Evolutionary conservation across 805 yeast species (phyloP).

Genomic region (Priceomyces castillae): DNA sequence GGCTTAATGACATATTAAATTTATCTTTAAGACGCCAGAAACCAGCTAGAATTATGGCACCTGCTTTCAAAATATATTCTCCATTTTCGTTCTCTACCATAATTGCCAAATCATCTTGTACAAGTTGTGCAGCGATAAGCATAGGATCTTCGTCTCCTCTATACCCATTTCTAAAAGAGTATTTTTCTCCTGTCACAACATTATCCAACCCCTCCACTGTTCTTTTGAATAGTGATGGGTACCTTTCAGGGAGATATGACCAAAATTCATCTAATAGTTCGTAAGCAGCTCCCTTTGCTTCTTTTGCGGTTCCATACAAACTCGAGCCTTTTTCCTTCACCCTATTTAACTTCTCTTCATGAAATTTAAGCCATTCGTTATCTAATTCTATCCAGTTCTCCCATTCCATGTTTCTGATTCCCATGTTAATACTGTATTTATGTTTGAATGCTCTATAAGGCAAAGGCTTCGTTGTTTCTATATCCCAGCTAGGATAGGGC

Average conservation of each 20-base stretch:
- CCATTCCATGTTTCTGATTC: slow-evolving; percentile 61
- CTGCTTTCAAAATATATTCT: slow-evolving; percentile 55
- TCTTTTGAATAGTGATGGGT: slow-evolving; percentile 50
- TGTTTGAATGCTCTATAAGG: slow-evolving; percentile 70
- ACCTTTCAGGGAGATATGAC: slow-evolving; percentile 52
- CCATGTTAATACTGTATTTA: slow-evolving; percentile 66
- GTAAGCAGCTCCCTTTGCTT: slow-evolving; percentile 52
- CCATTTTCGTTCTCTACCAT: slow-evolving; percentile 62
- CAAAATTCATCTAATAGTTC: slow-evolving; percentile 55
- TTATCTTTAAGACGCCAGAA: slow-evolving; percentile 70
- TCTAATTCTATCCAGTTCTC: slow-evolving; percentile 66
- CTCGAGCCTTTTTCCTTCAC: slow-evolving; percentile 45
- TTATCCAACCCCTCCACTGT: slow-evolving; percentile 50
- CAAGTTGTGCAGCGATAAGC: slow-evolving; percentile 53
- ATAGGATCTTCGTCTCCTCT: slow-evolving; percentile 52
- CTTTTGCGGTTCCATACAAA: slow-evolving; percentile 49
- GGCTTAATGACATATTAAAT: slow-evolving; percentile 49
- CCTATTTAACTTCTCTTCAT: slow-evolving; percentile 50
- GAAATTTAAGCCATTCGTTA: slow-evolving; percentile 60
- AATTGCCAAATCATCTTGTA: slow-evolving; percentile 67
- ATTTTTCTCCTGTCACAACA: slow-evolving; percentile 52
- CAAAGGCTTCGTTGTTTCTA: slow-evolving; percentile 48
- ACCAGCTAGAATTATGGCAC: slow-evolving; percentile 63
- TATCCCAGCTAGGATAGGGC: slow-evolving; percentile 48
- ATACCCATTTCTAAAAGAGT: slow-evolving; percentile 30